phyloP scores from a whole-genome alignment of 371 early-diverging fungal species.

The Funneliformis caledonium region DNA sequence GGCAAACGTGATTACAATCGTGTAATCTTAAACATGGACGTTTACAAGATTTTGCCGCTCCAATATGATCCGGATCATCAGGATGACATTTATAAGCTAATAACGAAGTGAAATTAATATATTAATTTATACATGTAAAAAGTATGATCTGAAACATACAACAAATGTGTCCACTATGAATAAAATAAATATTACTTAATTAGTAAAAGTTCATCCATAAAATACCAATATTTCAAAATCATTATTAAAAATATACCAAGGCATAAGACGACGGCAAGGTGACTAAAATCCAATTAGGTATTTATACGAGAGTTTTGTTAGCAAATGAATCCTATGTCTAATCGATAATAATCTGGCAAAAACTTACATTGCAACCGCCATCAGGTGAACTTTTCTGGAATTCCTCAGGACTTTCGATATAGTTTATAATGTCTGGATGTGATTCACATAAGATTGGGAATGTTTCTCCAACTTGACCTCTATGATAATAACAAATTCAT shows the following conservation, averaged over 20 bases:
- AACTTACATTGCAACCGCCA: slow-evolving; percentile 48
- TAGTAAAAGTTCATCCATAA: neutral
- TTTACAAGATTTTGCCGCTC: slow-evolving; percentile 43
- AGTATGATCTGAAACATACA: neutral
- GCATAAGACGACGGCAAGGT: slow-evolving; percentile 50
- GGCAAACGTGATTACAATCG: slow-evolving; percentile 47
- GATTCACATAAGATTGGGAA: slow-evolving; percentile 53
- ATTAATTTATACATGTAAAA: too few species aligned
- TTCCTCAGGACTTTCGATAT: slow-evolving; percentile 29
- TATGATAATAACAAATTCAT: neutral
- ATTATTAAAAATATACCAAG: slow-evolving; percentile 42
- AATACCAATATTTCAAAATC: neutral
- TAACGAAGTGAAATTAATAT: neutral
- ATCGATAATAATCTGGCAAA: neutral
- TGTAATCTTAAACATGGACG: slow-evolving; percentile 50
- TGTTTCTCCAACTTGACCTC: slow-evolving; percentile 47
- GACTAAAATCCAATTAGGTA: slow-evolving; percentile 15
- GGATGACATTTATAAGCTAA: slow-evolving; percentile 46
- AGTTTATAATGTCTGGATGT: slow-evolving; percentile 47
- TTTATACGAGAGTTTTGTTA: neutral
- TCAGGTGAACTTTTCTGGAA: slow-evolving; percentile 44
- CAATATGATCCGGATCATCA: slow-evolving; percentile 15
- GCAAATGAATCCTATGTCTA: too few species aligned
- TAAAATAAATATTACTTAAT: neutral
- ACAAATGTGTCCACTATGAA: neutral